Base-by-base conservation (phyloP, 208 protist species). In the Acanthamoeba sp. region DNA sequence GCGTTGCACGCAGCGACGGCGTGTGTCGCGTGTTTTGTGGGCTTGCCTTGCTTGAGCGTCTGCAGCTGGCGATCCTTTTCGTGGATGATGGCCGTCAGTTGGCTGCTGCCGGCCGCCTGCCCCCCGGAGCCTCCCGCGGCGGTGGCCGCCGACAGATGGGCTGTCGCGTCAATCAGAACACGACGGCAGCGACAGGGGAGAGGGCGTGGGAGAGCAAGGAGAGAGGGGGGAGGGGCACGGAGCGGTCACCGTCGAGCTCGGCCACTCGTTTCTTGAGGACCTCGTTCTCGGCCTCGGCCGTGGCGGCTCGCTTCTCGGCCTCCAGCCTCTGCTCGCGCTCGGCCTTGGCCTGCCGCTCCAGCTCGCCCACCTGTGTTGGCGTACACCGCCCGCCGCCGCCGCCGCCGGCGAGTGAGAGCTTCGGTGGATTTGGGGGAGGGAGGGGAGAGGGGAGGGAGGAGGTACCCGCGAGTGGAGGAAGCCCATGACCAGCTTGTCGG, bases 401-500 rank as follows among this genome's bases (percentile, higher is more conserved):
- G 6, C 45, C 45, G 6, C 45, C 3, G 6, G 45, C 45, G 45
- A 80, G 36, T 22, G 12, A 6, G 18, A 50, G 45, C 12, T 9
- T 50, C 45, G 45, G 45, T 10, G 45, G 6, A 48, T 48, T 2
- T 10, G 10, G 45, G 45, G 0, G 45, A 20, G 5, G 45, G 45
- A 7, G 45, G 45, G 45, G 18, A 48, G 42, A n/a, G n/a, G n/a
- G n/a, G n/a, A n/a, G n/a, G n/a, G n/a, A 38, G 22, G 29, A 16
- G 22, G 34, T 84, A 84, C 73, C 73, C 73, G 73, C 20, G 73
- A 45, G 29, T 84, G 73, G 42, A 84, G 73, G 38, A 84, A 84
- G 6, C 38, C 24, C 73, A 84, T 84, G 40, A 84, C 73, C 38
- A 84, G 3, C 40, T 52, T 45, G n/a, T 84, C 73, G 34, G 73